Evolutionary conservation across 2,329 filamentous ascomycete species (phyloP), one percentile per base, ranked within the genome.

Genomic region (Coniochaeta prunicola): DNA sequence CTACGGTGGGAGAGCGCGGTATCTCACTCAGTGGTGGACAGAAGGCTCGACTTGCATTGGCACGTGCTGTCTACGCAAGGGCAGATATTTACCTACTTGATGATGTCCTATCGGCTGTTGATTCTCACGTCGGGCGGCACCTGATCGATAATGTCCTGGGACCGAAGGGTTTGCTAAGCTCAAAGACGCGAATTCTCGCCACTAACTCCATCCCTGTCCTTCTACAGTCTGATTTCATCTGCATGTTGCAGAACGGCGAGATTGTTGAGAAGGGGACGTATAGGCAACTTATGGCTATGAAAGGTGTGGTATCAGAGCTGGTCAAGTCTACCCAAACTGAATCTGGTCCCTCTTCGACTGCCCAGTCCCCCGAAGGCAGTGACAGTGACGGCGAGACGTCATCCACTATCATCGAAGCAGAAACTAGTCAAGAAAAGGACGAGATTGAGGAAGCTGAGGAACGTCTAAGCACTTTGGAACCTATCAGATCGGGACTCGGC

Each of bases 31-130:
- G 92, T 63, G 93, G 93, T 64, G 94, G 96, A 6, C 94, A 99
- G 71, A 99, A 97, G 76, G 93, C 94, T 58, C 90, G 94, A 62
- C 81, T 99, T 61, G 93, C 92, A 15, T 80, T 99, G 58, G 94
- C 94, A 42, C 85, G 94, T 71, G 93, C 96, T 31, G 94, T 99
- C 1, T 99, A 99, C 70, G 92, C 96, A 57, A 85, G 94, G 65
- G 92, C 94, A n/a, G 96, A 99, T 71, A 86, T 99, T 56, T 97
- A 97, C 69, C 80, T 99, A 13, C 80, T 99, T 12, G 94, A 99
- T 65, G 94, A 99, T 70, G 90, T 92, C 61, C 80, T 99, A 12
- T 97, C 93, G 17, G 94, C 96, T 0, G 94, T 99, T n/a, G 94
- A 99, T 74, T 93, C 96, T 64, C 94, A 99, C 69, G 94, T 99